Evolutionary conservation across 1,284 basidiomycete genomes (phyloP), one percentile per base, ranked within the genome.

Genomic region (Mycosarcoma maydis): DNA sequence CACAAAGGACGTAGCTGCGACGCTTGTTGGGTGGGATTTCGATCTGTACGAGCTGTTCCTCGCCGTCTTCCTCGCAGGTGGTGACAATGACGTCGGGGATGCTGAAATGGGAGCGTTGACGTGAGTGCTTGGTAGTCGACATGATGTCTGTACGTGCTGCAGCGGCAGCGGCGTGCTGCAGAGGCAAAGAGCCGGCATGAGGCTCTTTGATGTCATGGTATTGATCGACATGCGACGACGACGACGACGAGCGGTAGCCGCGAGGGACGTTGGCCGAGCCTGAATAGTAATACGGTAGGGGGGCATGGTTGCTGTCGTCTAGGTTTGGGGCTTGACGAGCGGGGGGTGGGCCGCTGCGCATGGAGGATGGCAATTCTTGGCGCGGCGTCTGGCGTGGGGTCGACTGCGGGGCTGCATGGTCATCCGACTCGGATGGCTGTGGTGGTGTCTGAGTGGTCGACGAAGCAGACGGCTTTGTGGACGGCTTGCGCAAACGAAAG

Each of bases 11-110:
- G 34, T 57, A 64, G 42, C 44, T 62, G 19, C 71, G 48, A 27
- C 73, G 59, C 27, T 75, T 67, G 44, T 56, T 53, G 17, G 62
- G 39, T 0, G 71, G 62, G 22, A 77, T 52, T 24, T 64, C 27
- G 22, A 75, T 19, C 42, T 77, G 61, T 32, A 75, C 62, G 26
- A 68, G 23, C 16, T 61, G 40, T 32, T 69, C 39, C n/a, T 77
- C 17, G 4, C 73, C 75, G 10, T 75, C 73, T 22, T 75, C 73
- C 20, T 73, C 73, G 52, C 61, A 61, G 0, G 71, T 51, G 26
- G 75, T 77, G 46, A 77, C 56, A 27, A 73, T 54, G n/a, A 77
- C 73, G 30, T 77, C 75, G 4, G 75, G 75, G 16, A 77, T 77
- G 30, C 62, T 68, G 27, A 77, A 77, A 39, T 77, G 75, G 2